Conservation (phyloP, 306 rosid genomes). For the Ammopiptanthus mongolicus region DNA sequence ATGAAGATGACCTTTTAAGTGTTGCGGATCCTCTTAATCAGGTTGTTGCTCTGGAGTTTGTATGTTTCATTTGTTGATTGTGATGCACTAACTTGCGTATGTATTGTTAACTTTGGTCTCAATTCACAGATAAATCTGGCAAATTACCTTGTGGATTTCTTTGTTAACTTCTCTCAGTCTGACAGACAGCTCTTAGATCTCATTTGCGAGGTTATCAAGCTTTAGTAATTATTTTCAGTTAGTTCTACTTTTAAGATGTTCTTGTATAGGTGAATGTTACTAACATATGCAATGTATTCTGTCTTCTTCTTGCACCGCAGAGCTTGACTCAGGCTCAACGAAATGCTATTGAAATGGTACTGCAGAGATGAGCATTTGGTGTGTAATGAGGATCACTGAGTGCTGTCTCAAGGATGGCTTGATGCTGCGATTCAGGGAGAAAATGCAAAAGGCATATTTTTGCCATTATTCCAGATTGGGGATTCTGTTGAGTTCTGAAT, state of each 20-base stretch:
- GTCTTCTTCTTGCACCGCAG: conserved; percentile 42
- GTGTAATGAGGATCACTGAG: not conserved
- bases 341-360: conserved; percentile 53
- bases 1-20: conserved; percentile 65
- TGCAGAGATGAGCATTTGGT: conserved; percentile 32
- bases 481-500: conserved; percentile 1
- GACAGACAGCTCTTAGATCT: conserved; percentile 56
- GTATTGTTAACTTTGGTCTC: not conserved
- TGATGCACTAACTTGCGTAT: not conserved
- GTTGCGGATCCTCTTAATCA: conserved; percentile 85
- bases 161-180: conserved; percentile 53
- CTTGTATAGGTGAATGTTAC: not conserved
- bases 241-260: not conserved
- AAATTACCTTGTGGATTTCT: conserved; percentile 61
- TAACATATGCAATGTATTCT: conserved; percentile 8
- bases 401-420: not conserved
- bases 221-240: not conserved
- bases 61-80: not conserved
- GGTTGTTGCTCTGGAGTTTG: conserved; percentile 34
- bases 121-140: conserved; percentile 69
- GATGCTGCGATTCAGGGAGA: not conserved
- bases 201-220: conserved; percentile 56
- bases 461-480: not conserved
- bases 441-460: conserved; percentile 4
- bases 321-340: conserved; percentile 60